Percentiles rank a stretch among this genome's conserved stretches.
Evolutionary conservation across 371 early-diverging fungal species (phyloP).

Genomic region (Mucor indicus): DNA sequence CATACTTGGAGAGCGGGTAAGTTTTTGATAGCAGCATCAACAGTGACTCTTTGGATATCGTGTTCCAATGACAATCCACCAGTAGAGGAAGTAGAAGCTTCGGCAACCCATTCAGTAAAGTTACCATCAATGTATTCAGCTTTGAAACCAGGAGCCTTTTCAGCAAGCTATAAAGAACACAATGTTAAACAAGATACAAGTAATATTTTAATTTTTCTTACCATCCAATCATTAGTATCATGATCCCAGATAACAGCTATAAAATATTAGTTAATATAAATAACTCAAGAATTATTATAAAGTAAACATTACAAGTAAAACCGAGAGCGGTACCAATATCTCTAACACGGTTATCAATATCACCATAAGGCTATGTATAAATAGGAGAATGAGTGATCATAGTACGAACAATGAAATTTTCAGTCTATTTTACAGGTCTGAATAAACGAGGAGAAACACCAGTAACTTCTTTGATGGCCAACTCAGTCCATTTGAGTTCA

Average conservation of each 20-base stretch:
- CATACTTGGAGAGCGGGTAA: constrained; percentile 42
- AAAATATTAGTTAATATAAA: too few species aligned
- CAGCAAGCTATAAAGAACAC: constrained; percentile 18
- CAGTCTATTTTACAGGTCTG: constrained; percentile 37
- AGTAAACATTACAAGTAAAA: constrained; percentile 35
- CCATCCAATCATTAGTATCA: constrained; percentile 48
- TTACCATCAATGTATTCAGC: constrained; percentile 43
- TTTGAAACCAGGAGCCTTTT: constrained; percentile 27
- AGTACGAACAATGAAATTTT: neutral
- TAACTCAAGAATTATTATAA: neutral
- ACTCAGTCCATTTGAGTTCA: constrained; percentile 69
- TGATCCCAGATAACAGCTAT: constrained; percentile 51
- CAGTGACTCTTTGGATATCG: constrained; percentile 49
- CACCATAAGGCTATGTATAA: constrained; percentile 59
- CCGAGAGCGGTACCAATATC: constrained; percentile 56
- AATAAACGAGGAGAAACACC: constrained; percentile 50
- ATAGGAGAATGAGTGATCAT: neutral
- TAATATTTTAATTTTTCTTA: too few species aligned
- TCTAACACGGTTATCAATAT: constrained; percentile 68
- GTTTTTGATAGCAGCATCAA: constrained; percentile 62
- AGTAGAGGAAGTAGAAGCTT: constrained; percentile 33
- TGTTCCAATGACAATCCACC: constrained; percentile 60
- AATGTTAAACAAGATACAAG: too few species aligned
- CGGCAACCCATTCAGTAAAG: constrained; percentile 47
- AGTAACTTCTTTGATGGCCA: constrained; percentile 61